phyloP scores from a whole-genome alignment of 768 basidiomycete genomes.

The Cubamyces sp. region DNA sequence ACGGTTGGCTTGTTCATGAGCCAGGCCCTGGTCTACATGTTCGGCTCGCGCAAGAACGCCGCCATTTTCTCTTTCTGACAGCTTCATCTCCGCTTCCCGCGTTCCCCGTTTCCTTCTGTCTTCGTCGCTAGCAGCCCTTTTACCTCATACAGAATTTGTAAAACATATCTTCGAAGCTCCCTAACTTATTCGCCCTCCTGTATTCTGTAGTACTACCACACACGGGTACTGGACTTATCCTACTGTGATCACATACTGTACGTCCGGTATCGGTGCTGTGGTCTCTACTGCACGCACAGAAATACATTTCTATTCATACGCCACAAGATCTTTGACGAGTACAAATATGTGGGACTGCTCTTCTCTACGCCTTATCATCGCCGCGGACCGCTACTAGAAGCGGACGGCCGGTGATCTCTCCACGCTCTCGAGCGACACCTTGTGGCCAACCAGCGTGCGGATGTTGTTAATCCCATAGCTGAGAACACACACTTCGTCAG shows the following conservation, averaged over 20 bases:
- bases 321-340: slow-evolving; percentile 2
- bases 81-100: not conserved
- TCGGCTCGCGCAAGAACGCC: slow-evolving; percentile 81
- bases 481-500: slow-evolving; percentile 1
- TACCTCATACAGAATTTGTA: not conserved
- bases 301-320: slow-evolving; percentile 16
- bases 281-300: not conserved
- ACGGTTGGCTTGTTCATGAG: slow-evolving; percentile 90
- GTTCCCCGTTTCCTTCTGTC: not conserved
- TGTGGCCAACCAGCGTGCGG: slow-evolving; percentile 94
- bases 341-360: slow-evolving; percentile 11
- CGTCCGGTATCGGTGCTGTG: slow-evolving; percentile 1
- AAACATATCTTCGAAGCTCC: not conserved
- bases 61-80: slow-evolving; percentile 82
- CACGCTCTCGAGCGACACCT: slow-evolving; percentile 87
- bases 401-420: slow-evolving; percentile 90
- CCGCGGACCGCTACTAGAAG: slow-evolving; percentile 53
- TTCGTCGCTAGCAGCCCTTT: no score
- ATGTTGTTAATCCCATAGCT: slow-evolving; percentile 99
- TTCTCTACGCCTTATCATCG: not conserved
- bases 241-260: not conserved
- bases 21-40: slow-evolving; percentile 84
- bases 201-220: not conserved
- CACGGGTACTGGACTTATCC: not conserved
- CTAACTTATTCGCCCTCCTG: not conserved